These are phyloP conservation scores for Globisporangium cylindrosporum DNA, from an alignment of 352 stramenopile species.

Conservation along the genomic window DNA sequence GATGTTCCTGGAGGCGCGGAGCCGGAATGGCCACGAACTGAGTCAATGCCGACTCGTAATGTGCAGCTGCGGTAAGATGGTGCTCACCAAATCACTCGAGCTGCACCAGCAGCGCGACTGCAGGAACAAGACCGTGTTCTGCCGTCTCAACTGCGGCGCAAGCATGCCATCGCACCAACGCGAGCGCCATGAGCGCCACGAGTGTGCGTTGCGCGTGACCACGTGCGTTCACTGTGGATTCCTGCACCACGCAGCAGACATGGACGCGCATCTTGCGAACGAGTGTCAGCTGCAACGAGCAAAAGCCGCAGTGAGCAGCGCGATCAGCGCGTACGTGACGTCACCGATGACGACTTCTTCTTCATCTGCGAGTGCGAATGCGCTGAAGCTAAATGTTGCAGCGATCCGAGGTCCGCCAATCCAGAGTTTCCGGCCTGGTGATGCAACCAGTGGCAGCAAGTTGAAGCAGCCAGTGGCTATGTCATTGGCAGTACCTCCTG, in stretches of 20 bases:
- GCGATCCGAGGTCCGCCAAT: conserved; percentile 29
- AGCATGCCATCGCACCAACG: conserved; percentile 30
- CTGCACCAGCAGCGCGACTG: conserved; percentile 57
- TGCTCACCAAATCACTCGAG: conserved; percentile 50
- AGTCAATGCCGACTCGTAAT: conserved; percentile 65
- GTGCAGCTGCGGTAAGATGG: conserved; percentile 66
- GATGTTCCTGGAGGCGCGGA: conserved; percentile 42
- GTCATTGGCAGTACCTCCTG: conserved; percentile 6
- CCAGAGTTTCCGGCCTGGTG: neutral
- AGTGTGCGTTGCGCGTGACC: conserved; percentile 36
- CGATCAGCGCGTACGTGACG: conserved; percentile 25
- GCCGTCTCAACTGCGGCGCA: conserved; percentile 34
- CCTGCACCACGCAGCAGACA: conserved; percentile 35
- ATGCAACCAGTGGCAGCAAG: neutral
- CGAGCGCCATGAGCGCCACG: conserved; percentile 55
- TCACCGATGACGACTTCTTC: neutral
- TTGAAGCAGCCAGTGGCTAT: conserved; percentile 2
- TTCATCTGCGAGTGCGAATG: neutral
- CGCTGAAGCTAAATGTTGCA: conserved; percentile 18
- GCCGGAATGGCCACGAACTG: conserved; percentile 59
- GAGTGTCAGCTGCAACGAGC: conserved; percentile 41
- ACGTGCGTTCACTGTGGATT: conserved; percentile 41
- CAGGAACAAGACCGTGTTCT: conserved; percentile 36
- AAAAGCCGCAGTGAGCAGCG: conserved; percentile 21
- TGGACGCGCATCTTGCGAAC: conserved; percentile 33